Percentiles rank a stretch among this genome's conserved stretches.
phyloP scores from a whole-genome alignment of 164 flowering plant species.

The Vitis rupestris region DNA sequence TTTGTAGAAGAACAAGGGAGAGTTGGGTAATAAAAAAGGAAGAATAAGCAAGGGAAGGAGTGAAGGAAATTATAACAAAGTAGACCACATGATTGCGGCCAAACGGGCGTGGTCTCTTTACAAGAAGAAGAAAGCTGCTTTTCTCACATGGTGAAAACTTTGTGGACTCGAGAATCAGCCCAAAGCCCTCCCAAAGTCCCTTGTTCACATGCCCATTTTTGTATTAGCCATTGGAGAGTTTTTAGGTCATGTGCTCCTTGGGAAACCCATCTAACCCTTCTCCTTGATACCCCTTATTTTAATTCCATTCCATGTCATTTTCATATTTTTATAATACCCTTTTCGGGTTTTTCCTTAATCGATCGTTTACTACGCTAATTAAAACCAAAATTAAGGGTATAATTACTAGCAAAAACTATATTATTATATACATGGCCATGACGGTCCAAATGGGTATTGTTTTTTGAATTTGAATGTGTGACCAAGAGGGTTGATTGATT shows the following conservation, averaged over 20 bases:
- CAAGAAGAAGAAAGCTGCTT: constrained; percentile 46
- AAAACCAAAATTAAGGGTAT: no score
- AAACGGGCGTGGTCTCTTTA: constrained; percentile 83
- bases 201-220: constrained; percentile 12
- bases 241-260: constrained; percentile 19
- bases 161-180: constrained; percentile 24
- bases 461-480: constrained; percentile 10
- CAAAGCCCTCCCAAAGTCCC: constrained; percentile 12
- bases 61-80: constrained; percentile 44
- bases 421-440: no score
- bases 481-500: constrained; percentile 10
- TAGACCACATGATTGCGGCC: constrained; percentile 78
- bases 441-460: no score
- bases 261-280: no score
- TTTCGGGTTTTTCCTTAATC: no score
- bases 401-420: no score
- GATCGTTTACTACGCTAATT: no score
- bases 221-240: background rate
- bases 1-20: background rate
- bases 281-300: no score
- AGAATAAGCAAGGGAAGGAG: constrained; percentile 8
- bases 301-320: no score
- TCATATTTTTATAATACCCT: no score
- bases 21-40: background rate
- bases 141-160: constrained; percentile 54